Evolutionary conservation across 495 filamentous ascomycete genomes (phyloP).

Genomic region (Podospora australis): DNA sequence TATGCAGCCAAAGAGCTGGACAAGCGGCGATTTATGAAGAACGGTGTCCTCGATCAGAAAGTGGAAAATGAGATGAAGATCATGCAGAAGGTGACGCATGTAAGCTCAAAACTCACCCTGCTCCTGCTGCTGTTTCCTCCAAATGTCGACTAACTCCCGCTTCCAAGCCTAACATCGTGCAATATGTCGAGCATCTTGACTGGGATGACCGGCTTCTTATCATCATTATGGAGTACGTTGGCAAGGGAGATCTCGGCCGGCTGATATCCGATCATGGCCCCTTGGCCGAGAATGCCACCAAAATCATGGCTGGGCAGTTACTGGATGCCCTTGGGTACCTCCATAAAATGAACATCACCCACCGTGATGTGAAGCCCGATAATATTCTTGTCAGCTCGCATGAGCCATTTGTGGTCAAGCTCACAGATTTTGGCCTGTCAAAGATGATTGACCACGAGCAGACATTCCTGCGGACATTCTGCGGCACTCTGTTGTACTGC

Average conservation of each 20-base stretch:
- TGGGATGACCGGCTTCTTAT: slow-evolving; percentile 75
- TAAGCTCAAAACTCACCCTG: too few relatives aligned
- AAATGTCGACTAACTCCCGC: too few relatives aligned
- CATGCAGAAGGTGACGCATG: slow-evolving; percentile 76
- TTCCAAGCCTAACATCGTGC: slow-evolving; percentile 86
- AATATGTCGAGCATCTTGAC: slow-evolving; percentile 80
- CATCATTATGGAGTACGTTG: slow-evolving; percentile 89
- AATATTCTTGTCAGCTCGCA: slow-evolving; percentile 78
- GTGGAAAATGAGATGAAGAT: slow-evolving; percentile 94
- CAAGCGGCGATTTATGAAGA: slow-evolving; percentile 82
- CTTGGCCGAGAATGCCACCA: slow-evolving; percentile 61
- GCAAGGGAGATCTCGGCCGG: slow-evolving; percentile 72
- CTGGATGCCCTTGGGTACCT: slow-evolving; percentile 80
- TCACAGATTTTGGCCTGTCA: slow-evolving; percentile 86
- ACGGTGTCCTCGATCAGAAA: slow-evolving; percentile 74
- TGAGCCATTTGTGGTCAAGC: slow-evolving; percentile 73
- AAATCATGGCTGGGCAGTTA: slow-evolving; percentile 68
- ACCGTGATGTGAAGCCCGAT: slow-evolving; percentile 96
- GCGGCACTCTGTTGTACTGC: slow-evolving; percentile 91
- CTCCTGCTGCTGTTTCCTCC: too few relatives aligned
- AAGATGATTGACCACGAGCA: slow-evolving; percentile 83
- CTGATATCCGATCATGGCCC: slow-evolving; percentile 53
- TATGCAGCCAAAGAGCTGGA: slow-evolving; percentile 90
- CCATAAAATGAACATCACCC: slow-evolving; percentile 79
- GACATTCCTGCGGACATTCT: slow-evolving; percentile 92